These are phyloP conservation scores for Naganishia vaughanmartiniae DNA, from an alignment of 768 basidiomycete species.

Conservation along the genomic window DNA sequence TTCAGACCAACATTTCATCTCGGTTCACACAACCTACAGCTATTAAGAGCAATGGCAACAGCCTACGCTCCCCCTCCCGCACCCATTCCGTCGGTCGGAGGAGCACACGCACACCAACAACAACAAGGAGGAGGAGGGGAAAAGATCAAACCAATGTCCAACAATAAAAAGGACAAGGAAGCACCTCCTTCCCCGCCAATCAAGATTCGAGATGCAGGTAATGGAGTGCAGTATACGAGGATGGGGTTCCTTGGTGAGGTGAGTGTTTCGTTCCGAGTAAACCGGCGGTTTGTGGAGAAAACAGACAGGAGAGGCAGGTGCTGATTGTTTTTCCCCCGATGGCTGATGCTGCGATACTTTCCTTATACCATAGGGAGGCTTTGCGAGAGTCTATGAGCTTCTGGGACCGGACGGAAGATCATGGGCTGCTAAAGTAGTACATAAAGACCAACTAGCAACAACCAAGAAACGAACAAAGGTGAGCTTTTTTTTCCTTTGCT, in stretches of 20 bases:
- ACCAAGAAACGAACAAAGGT: constrained; percentile 98
- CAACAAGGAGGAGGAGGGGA: not conserved
- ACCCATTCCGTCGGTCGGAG: not conserved
- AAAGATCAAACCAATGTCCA: constrained; percentile 26
- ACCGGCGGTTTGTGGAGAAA: too few relatives aligned
- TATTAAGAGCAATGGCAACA: constrained; percentile 1
- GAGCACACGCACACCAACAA: constrained; percentile 3
- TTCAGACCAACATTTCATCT: not conserved
- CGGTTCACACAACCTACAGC: not conserved
- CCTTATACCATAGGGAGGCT: constrained; percentile 65
- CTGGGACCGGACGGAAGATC: constrained; percentile 54
- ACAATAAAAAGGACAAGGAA: constrained; percentile 29
- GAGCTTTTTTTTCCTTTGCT: constrained; percentile 31
- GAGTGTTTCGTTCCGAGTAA: constrained; percentile 40
- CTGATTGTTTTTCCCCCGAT: not conserved
- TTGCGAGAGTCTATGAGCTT: constrained; percentile 95
- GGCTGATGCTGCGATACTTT: not conserved
- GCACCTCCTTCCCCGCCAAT: constrained; percentile 21
- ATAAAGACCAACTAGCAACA: constrained; percentile 84
- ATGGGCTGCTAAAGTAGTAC: constrained; percentile 85
- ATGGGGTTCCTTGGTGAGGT: constrained; percentile 89
- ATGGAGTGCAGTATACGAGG: constrained; percentile 19
- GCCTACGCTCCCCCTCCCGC: constrained; percentile 11
- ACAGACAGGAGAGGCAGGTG: not conserved
- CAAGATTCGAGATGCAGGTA: constrained; percentile 17